Evolutionary conservation across 176 grass and related monocot species (phyloP).

Genomic region (Echinochloa phyllopogon): DNA sequence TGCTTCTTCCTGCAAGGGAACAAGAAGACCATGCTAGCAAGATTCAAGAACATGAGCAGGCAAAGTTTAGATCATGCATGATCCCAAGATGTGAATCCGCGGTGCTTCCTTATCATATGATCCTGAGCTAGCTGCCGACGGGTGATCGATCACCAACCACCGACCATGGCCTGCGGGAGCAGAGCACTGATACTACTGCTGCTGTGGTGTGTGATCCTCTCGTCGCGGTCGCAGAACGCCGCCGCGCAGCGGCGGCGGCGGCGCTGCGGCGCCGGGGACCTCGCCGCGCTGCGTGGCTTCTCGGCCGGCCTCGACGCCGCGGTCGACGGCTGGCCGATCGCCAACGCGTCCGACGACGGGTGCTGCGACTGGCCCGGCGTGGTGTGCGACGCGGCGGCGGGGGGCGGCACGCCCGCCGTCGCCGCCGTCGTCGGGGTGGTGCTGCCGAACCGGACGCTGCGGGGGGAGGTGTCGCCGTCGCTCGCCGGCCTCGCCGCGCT

Average conservation of each 20-base stretch:
- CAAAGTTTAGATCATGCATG: background rate
- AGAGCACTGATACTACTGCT: background rate
- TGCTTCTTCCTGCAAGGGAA: background rate
- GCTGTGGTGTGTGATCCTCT: background rate
- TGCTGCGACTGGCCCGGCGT: slow-evolving; percentile 59
- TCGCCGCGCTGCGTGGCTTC: slow-evolving; percentile 44
- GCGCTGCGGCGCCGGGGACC: slow-evolving; percentile 33
- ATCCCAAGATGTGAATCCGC: slow-evolving; percentile 28
- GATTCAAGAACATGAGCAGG: background rate
- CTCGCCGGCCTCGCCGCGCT: slow-evolving; percentile 45
- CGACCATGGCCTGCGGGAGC: background rate
- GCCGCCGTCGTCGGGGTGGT: slow-evolving; percentile 38
- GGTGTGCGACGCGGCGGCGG: background rate
- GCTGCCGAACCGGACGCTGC: slow-evolving; percentile 48
- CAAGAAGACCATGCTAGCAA: background rate
- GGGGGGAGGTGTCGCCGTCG: slow-evolving; percentile 30
- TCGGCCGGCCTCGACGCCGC: slow-evolving; percentile 27
- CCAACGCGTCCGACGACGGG: background rate
- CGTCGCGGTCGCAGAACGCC: background rate
- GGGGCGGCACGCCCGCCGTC: background rate
- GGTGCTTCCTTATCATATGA: background rate
- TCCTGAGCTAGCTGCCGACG: background rate
- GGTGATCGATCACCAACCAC: background rate
- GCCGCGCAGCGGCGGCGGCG: background rate
- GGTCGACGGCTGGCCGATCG: slow-evolving; percentile 33